phyloP scores from a whole-genome alignment of 176 grass and related monocot species.

The Hyparrhenia diplandra region DNA sequence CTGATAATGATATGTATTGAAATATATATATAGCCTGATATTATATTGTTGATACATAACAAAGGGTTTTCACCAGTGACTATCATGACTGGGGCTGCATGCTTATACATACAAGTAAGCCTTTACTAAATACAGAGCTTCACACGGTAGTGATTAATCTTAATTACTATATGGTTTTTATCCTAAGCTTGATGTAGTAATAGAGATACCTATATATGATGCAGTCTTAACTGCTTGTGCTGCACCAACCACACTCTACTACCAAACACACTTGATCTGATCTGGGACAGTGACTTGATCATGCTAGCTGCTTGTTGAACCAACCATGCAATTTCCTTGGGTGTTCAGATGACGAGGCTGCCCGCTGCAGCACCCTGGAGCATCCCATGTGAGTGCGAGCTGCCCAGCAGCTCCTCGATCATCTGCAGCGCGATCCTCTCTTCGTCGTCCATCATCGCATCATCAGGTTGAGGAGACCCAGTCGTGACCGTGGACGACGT shows the following conservation, averaged over 20 bases:
- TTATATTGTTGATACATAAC: conserved; percentile 39
- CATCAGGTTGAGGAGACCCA: neutral
- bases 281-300: conserved; percentile 42
- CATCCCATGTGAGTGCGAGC: conserved; percentile 46
- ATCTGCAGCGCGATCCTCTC: conserved; percentile 93
- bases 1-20: conserved; percentile 19
- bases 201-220: conserved; percentile 37
- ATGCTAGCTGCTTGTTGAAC: conserved; percentile 13
- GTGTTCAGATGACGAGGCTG: conserved; percentile 54
- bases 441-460: conserved; percentile 58
- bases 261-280: conserved; percentile 32
- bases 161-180: conserved; percentile 22
- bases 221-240: conserved; percentile 46
- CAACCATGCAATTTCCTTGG: conserved; percentile 4
- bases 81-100: conserved; percentile 36
- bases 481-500: neutral
- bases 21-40: neutral
- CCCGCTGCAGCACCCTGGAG: conserved; percentile 35
- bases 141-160: conserved; percentile 41
- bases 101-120: conserved; percentile 51
- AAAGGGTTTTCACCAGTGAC: conserved; percentile 14
- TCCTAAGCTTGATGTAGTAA: conserved; percentile 54
- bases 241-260: conserved; percentile 57
- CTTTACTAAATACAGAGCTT: conserved; percentile 48
- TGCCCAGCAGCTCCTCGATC: conserved; percentile 94